Conservation (phyloP, 495 filamentous ascomycete species). For the Wilcoxina mikolae region DNA sequence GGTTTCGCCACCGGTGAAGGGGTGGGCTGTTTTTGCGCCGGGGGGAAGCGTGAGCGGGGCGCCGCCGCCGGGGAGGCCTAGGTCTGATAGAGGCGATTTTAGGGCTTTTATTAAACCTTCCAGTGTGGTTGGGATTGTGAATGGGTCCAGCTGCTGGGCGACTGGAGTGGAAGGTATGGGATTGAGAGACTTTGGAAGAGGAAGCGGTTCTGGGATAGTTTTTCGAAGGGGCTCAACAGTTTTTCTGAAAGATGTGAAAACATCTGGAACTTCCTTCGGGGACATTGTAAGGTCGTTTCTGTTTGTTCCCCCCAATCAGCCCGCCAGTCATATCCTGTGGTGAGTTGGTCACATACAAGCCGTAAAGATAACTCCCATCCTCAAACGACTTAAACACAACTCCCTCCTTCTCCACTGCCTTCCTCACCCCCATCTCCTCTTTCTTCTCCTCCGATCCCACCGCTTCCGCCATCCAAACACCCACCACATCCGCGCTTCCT, state of each 20-base stretch:
- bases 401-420: conserved; percentile 34
- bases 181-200: conserved; percentile 19
- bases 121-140: conserved; percentile 41
- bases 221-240: conserved; percentile 47
- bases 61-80: conserved; percentile 16
- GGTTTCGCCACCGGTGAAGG: conserved; percentile 52
- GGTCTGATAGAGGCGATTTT: conserved; percentile 37
- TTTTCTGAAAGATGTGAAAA: conserved; percentile 57
- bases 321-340: background rate
- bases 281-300: conserved; percentile 8
- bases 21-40: conserved; percentile 41
- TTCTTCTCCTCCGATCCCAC: conserved; percentile 49
- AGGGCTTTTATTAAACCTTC: conserved; percentile 39
- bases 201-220: conserved; percentile 40
- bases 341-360: conserved; percentile 43
- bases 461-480: conserved; percentile 53
- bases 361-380: conserved; percentile 60
- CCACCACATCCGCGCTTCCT: conserved; percentile 35
- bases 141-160: conserved; percentile 42
- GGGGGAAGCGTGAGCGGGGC: conserved; percentile 34
- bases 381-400: conserved; percentile 45
- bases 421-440: conserved; percentile 41
- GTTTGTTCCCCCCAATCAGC: conserved; percentile 3
- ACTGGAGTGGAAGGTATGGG: conserved; percentile 29
- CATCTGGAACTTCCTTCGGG: conserved; percentile 38